phyloP scores from a whole-genome alignment of 768 basidiomycete species.

The Lentinula sp. region DNA sequence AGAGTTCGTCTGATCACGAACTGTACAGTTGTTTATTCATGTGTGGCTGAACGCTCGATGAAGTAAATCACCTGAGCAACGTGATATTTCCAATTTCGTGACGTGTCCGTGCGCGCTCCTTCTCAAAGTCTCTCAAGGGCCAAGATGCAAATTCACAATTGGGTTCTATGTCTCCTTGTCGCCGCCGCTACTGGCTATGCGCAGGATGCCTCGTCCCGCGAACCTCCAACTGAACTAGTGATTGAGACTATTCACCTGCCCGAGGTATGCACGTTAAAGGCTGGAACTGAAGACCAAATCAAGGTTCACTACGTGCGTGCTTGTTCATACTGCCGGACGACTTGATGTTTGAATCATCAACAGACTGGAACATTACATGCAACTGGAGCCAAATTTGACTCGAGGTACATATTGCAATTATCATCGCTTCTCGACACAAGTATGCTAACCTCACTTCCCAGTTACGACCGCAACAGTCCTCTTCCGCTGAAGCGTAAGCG shows the following conservation, averaged over 20 bases:
- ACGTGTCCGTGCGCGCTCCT: not conserved
- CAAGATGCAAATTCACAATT: constrained; percentile 48
- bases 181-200: constrained; percentile 33
- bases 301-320: constrained; percentile 70
- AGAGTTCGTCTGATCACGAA: constrained; percentile 23
- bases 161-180: constrained; percentile 42
- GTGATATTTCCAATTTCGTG: not conserved
- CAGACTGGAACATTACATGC: constrained; percentile 79
- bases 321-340: not conserved
- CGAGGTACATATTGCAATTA: constrained; percentile 39
- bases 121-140: constrained; percentile 5
- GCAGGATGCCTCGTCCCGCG: constrained; percentile 3
- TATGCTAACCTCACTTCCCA: constrained; percentile 17
- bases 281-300: constrained; percentile 57
- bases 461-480: constrained; percentile 68
- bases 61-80: not conserved
- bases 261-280: constrained; percentile 46
- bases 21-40: constrained; percentile 37
- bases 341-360: not conserved
- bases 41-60: not conserved
- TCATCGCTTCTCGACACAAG: not conserved
- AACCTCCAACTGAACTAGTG: constrained; percentile 48
- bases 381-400: constrained; percentile 84
- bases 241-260: constrained; percentile 62
- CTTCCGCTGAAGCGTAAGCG: constrained; percentile 71